Evolutionary conservation across 331 rosid genomes (phyloP).

Genomic region (Acacia concinna): DNA sequence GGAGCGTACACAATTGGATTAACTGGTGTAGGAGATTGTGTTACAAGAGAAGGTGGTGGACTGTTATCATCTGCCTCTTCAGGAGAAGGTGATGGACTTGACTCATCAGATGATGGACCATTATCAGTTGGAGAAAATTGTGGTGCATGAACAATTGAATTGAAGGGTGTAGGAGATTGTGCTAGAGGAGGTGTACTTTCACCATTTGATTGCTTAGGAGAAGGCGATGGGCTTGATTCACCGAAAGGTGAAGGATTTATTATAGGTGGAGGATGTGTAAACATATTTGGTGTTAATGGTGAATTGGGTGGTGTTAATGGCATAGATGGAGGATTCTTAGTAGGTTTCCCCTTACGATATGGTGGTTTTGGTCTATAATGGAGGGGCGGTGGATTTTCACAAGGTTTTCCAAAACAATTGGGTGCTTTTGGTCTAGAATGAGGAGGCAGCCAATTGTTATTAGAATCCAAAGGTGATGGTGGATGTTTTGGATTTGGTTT

Average conservation of each 20-base stretch:
- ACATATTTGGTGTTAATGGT: too few species aligned
- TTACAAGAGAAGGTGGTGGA: neutral
- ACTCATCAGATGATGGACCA: neutral
- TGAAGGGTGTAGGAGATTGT: neutral
- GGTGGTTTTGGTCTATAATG: too few species aligned
- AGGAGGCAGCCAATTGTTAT: neutral
- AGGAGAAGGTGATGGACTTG: neutral
- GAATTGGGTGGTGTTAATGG: too few species aligned
- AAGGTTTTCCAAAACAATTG: too few species aligned
- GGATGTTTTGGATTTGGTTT: neutral
- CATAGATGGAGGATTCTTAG: too few species aligned
- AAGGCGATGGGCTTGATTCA: neutral
- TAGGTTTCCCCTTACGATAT: too few species aligned
- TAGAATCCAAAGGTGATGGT: neutral
- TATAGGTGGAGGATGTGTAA: neutral
- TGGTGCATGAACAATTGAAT: neutral
- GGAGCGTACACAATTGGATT: neutral
- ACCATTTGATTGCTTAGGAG: neutral
- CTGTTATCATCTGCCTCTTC: neutral
- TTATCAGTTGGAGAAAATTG: neutral
- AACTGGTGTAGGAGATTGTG: neutral
- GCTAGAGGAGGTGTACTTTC: neutral
- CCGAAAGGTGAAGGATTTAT: neutral
- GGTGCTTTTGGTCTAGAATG: neutral
- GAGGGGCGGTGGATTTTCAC: neutral